These are phyloP conservation scores for Sarcodon aspratus DNA, from an alignment of 768 basidiomycete genomes.

Conservation along the genomic window DNA sequence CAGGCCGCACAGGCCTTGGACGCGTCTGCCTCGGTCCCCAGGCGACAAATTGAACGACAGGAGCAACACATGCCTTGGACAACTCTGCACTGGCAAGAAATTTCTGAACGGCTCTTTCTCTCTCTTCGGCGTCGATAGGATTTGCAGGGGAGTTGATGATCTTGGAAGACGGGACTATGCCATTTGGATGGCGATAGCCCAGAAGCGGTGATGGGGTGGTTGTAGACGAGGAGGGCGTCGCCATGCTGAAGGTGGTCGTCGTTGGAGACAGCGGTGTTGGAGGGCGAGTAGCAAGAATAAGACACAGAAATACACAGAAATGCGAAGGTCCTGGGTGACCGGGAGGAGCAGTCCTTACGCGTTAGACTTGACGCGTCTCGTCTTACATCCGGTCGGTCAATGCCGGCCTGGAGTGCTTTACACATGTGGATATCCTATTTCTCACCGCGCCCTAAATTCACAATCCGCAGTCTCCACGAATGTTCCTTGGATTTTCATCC, in stretches of 20 bases:
- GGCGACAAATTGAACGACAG: slow-evolving; percentile 30
- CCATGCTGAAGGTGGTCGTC: slow-evolving; percentile 32
- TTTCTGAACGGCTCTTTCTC: slow-evolving; percentile 61
- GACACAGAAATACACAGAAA: neutral
- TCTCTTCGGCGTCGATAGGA: slow-evolving; percentile 40
- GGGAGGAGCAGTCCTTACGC: too few relatives aligned
- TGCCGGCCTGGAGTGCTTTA: too few relatives aligned
- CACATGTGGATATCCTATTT: too few relatives aligned
- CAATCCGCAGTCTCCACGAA: too few relatives aligned
- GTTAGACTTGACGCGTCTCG: too few relatives aligned
- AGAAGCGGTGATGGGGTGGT: slow-evolving; percentile 76
- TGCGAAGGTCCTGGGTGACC: too few relatives aligned
- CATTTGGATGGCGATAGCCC: slow-evolving; percentile 39
- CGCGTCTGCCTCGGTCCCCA: slow-evolving; percentile 13
- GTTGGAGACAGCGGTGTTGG: slow-evolving; percentile 1
- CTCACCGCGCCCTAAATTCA: too few relatives aligned
- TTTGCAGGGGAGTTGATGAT: slow-evolving; percentile 25
- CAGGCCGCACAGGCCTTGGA: neutral
- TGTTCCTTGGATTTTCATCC: too few relatives aligned
- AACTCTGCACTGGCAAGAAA: slow-evolving; percentile 72
- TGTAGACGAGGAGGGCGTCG: slow-evolving; percentile 70
- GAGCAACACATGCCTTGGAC: slow-evolving; percentile 46
- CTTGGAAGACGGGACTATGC: slow-evolving; percentile 24
- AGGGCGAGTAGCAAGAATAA: neutral
- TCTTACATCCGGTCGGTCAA: too few relatives aligned